phyloP scores from a whole-genome alignment of 2,329 filamentous ascomycete genomes.

The Coleophoma crateriformis region DNA sequence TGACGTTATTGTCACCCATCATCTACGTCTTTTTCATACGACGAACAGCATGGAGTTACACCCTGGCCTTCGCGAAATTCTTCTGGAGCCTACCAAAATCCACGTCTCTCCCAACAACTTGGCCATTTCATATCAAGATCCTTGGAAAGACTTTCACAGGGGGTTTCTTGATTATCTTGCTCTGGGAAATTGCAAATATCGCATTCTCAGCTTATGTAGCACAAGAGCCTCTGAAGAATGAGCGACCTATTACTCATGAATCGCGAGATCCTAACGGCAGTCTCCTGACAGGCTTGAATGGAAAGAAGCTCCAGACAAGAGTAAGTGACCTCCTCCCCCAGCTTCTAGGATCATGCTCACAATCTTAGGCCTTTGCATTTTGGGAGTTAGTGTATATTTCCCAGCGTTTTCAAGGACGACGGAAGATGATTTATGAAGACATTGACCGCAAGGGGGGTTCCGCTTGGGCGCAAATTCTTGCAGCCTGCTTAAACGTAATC shows the following conservation, averaged over 20 bases:
- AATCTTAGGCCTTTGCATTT: conserved; percentile 69
- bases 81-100: conserved; percentile 73
- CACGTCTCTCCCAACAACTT: conserved; percentile 53
- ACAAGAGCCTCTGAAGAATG: conserved; percentile 77
- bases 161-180: conserved; percentile 59
- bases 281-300: conserved; percentile 75
- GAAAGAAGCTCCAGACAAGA: conserved; percentile 72
- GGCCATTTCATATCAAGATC: conserved; percentile 52
- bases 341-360: conserved; percentile 9
- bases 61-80: conserved; percentile 63
- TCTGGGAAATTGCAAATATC: conserved; percentile 74
- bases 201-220: conserved; percentile 78
- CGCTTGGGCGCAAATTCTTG: conserved; percentile 75
- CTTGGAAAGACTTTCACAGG: conserved; percentile 52
- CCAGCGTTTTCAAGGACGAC: conserved; percentile 61
- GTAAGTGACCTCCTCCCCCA: conserved; percentile 34
- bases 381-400: conserved; percentile 86
- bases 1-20: conserved; percentile 33
- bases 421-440: conserved; percentile 79
- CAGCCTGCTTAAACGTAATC: conserved; percentile 64
- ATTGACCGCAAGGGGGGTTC: conserved; percentile 77
- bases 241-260: conserved; percentile 75
- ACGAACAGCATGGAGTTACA: conserved; percentile 59
- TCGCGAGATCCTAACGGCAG: conserved; percentile 91
- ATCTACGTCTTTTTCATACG: conserved; percentile 48